A percentile compares a stretch with the other conserved stretches of the same genome.
These are phyloP conservation scores for Penicillium hordei DNA, from an alignment of 2,329 filamentous ascomycete genomes.

Conservation along the genomic window DNA sequence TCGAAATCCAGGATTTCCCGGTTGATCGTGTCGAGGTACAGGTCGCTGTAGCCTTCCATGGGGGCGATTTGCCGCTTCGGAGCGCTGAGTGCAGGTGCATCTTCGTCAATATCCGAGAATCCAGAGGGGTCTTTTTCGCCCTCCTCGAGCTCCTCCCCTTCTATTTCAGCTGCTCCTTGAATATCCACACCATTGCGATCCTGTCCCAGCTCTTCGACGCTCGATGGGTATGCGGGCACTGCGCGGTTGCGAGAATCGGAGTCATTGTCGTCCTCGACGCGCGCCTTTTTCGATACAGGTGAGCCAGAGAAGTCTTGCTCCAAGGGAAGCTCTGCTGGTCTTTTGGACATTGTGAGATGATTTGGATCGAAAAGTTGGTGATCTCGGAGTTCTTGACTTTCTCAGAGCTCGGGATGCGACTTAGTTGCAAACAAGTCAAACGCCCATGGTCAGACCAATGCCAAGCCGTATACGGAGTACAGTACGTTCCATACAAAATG, in stretches of 20 bases:
- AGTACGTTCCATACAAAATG: background rate
- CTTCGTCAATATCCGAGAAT: slow-evolving; percentile 39
- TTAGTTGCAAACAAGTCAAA: slow-evolving; percentile 28
- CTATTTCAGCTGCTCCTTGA: slow-evolving; percentile 65
- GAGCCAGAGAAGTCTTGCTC: slow-evolving; percentile 41
- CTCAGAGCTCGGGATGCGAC: slow-evolving; percentile 18
- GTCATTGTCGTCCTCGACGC: slow-evolving; percentile 40
- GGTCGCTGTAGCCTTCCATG: slow-evolving; percentile 84
- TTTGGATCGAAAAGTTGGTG: slow-evolving; percentile 10
- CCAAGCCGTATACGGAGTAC: background rate
- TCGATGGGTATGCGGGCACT: slow-evolving; percentile 26
- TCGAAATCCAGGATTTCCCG: slow-evolving; percentile 93
- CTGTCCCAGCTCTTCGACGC: slow-evolving; percentile 35
- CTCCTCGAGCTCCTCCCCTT: slow-evolving; percentile 56
- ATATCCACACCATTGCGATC: slow-evolving; percentile 40
- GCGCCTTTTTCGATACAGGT: slow-evolving; percentile 47
- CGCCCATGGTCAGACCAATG: background rate
- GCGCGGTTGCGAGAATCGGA: slow-evolving; percentile 27
- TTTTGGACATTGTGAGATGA: slow-evolving; percentile 45
- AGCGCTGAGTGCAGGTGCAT: slow-evolving; percentile 37
- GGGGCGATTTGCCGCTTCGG: slow-evolving; percentile 70
- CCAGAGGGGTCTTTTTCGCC: slow-evolving; percentile 28
- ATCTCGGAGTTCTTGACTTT: slow-evolving; percentile 22
- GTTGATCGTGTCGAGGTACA: slow-evolving; percentile 97
- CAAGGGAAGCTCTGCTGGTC: slow-evolving; percentile 46